These are phyloP conservation scores for Aspergillus eucalypticola DNA, from an alignment of 2,329 filamentous ascomycete genomes.

Conservation along the genomic window DNA sequence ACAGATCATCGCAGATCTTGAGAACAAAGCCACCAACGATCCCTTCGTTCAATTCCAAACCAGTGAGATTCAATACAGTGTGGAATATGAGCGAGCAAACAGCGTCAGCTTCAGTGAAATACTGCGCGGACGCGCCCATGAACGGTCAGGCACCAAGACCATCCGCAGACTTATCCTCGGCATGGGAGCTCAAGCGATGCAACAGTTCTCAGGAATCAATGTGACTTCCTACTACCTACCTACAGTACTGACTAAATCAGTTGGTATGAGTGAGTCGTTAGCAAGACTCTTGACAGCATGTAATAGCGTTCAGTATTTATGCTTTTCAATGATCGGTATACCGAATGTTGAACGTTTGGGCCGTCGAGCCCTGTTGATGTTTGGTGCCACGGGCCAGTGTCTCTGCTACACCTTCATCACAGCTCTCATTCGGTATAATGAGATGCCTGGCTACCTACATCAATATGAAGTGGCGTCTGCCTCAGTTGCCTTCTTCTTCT, in stretches of 20 bases:
- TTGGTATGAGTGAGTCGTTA: conserved; percentile 39
- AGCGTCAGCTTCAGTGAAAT: conserved; percentile 53
- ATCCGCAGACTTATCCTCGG: conserved; percentile 49
- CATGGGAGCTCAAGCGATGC: conserved; percentile 44
- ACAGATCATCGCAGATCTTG: conserved; percentile 45
- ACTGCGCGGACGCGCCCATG: conserved; percentile 40
- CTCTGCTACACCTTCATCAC: conserved; percentile 54
- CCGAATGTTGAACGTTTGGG: conserved; percentile 52
- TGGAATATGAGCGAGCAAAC: conserved; percentile 53
- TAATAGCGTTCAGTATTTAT: conserved; percentile 49
- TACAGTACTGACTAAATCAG: conserved; percentile 46
- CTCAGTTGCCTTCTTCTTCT: conserved; percentile 49
- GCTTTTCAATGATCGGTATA: conserved; percentile 46
- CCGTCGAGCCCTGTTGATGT: conserved; percentile 52
- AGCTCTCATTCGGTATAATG: conserved; percentile 37
- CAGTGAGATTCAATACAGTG: conserved; percentile 50
- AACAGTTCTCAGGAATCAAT: conserved; percentile 41
- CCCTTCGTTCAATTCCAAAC: conserved; percentile 46
- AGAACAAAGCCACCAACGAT: conserved; percentile 34
- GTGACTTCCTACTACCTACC: conserved; percentile 42
- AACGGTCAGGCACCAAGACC: conserved; percentile 24
- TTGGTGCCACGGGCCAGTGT: conserved; percentile 50
- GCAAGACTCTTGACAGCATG: conserved; percentile 49
- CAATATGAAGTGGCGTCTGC: conserved; percentile 50
- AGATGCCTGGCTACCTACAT: conserved; percentile 27